Evolutionary conservation across 164 flowering plant species (phyloP).

Genomic region (Kingdonia uniflora): DNA sequence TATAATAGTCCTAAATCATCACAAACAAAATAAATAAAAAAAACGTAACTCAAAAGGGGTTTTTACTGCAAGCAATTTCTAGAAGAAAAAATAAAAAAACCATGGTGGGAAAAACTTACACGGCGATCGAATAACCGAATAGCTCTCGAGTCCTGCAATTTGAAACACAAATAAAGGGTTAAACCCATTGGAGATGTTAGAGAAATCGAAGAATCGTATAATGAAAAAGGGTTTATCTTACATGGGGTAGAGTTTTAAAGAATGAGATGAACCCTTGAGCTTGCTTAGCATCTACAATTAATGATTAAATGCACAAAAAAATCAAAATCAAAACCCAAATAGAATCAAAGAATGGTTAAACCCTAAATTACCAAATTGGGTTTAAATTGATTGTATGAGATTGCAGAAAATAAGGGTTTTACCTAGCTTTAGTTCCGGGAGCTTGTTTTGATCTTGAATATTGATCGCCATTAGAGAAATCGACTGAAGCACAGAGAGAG

Average conservation of each 20-base stretch:
- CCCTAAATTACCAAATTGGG: too few relatives aligned
- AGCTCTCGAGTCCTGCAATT: conserved; percentile 67
- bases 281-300: conserved; percentile 70
- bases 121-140: conserved; percentile 88
- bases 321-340: too few relatives aligned
- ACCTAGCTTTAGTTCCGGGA: conserved; percentile 92
- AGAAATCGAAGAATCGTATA: neutral
- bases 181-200: too few relatives aligned
- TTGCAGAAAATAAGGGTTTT: conserved; percentile 7
- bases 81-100: too few relatives aligned
- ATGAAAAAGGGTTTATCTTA: conserved; percentile 18
- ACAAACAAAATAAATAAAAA: conserved; percentile 2
- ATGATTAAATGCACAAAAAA: too few relatives aligned
- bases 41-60: too few relatives aligned
- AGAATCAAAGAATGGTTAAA: neutral
- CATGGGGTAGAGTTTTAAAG: conserved; percentile 76
- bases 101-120: conserved; percentile 50
- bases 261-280: conserved; percentile 95
- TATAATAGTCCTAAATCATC: conserved; percentile 66
- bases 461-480: conserved; percentile 32
- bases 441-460: conserved; percentile 55
- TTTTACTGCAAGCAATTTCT: too few relatives aligned
- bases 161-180: too few relatives aligned
- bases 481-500: neutral
- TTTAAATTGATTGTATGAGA: neutral